These are phyloP conservation scores for Solanum piurae DNA, from an alignment of 257 asterid species.

Conservation along the genomic window DNA sequence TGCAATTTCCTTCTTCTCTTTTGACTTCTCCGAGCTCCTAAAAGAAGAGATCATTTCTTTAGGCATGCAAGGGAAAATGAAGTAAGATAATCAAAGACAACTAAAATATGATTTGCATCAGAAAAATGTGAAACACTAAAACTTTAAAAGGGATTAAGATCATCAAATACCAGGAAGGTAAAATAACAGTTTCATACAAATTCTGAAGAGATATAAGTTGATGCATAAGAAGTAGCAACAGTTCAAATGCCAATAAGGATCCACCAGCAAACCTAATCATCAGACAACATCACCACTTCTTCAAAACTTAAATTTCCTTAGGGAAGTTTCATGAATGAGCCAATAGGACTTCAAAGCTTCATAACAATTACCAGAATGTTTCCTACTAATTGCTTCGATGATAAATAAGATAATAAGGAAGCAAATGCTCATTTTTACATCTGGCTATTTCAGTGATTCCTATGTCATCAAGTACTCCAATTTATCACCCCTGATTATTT, in stretches of 20 bases:
- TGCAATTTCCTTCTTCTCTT: slow-evolving; percentile 64
- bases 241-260: background rate
- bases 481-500: background rate
- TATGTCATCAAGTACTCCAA: background rate
- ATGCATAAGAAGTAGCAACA: background rate
- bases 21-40: slow-evolving; percentile 76
- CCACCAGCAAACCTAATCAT: background rate
- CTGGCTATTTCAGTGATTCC: background rate
- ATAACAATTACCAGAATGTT: background rate
- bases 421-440: background rate
- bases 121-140: background rate
- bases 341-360: background rate
- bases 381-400: background rate
- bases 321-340: background rate
- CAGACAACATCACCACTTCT: background rate
- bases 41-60: background rate
- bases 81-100: background rate
- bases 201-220: background rate
- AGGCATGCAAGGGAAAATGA: background rate
- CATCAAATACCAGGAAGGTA: background rate
- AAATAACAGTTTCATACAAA: background rate
- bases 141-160: background rate
- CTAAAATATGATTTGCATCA: background rate
- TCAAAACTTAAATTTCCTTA: background rate
- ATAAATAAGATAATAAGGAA: background rate